A percentile compares a stretch with the other conserved stretches of the same genome.
These are phyloP conservation scores for Lasiosphaeria ovina DNA, from an alignment of 495 filamentous ascomycete species.

Conservation along the genomic window DNA sequence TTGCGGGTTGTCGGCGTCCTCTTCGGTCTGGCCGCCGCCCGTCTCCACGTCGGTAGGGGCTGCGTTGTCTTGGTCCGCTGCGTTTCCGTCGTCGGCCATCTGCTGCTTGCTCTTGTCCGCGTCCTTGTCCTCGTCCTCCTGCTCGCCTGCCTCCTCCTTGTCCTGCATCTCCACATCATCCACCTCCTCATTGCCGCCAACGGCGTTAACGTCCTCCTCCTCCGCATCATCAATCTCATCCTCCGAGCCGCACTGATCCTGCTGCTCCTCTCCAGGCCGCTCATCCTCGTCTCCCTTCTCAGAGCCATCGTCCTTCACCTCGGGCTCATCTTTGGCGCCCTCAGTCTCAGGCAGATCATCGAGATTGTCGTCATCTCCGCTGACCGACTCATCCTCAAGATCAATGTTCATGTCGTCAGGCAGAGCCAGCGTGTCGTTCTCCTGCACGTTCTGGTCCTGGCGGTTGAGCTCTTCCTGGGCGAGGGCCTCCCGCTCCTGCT, in stretches of 20 bases:
- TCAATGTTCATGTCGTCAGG: slow-evolving; percentile 76
- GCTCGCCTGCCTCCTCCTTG: slow-evolving; percentile 33
- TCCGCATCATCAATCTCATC: slow-evolving; percentile 29
- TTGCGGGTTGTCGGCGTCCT: slow-evolving; percentile 43
- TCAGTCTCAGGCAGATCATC: slow-evolving; percentile 55
- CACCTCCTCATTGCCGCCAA: slow-evolving; percentile 28
- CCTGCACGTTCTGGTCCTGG: slow-evolving; percentile 64
- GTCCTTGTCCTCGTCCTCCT: slow-evolving; percentile 36
- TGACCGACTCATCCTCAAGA: slow-evolving; percentile 47
- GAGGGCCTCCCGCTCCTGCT: slow-evolving; percentile 74
- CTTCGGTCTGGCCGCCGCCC: slow-evolving; percentile 57
- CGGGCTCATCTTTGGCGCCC: slow-evolving; percentile 30
- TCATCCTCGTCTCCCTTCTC: slow-evolving; percentile 16
- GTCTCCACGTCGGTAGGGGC: slow-evolving; percentile 64
- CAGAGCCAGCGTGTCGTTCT: slow-evolving; percentile 55
- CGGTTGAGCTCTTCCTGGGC: slow-evolving; percentile 62
- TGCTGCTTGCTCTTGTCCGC: slow-evolving; percentile 33
- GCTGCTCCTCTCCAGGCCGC: slow-evolving; percentile 18
- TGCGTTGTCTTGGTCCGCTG: slow-evolving; percentile 60
- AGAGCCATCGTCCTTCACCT: slow-evolving; percentile 2
- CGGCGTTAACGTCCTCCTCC: slow-evolving; percentile 30
- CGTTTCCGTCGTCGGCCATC: slow-evolving; percentile 44
- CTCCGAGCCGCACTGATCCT: slow-evolving; percentile 27
- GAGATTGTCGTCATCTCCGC: slow-evolving; percentile 52
- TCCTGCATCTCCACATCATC: slow-evolving; percentile 42